Base-by-base conservation (phyloP, 2,329 filamentous ascomycete species). In the Talaromyces sp. region DNA sequence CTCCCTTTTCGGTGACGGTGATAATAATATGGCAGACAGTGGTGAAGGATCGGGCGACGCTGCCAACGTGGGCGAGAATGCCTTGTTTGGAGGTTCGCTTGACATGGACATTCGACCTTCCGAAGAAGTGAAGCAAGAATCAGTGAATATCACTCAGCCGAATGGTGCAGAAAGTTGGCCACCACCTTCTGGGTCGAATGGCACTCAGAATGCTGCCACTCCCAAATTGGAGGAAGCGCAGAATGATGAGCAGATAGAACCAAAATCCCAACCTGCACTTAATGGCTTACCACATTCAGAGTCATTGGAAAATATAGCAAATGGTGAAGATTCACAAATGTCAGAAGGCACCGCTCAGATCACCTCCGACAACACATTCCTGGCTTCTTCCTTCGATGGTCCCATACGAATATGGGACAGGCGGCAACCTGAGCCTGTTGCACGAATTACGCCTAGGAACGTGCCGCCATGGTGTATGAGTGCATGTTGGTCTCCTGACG, bases 391-490 rank as follows among this genome's bases (percentile, higher is more conserved):
- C 0, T 77, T 81, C 16, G 80, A 82, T 63, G 80, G 80, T 14
- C 75, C 77, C 1, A 80, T 82, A 60, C 75, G 79, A 14, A 68
- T 82, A 42, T 82, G 80, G 80, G 80, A 82, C 66, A 72, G 79
- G 60, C 87, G 95, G 21, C 85, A 90, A 66, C 84, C 85, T 1
- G 84, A 88, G 39, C 89, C 93, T 0, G 83, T 96, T 1, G 92
- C 95, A 2, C 86, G 88, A 31, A 93, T 98, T 62, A 82, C 83
- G 1, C 91, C 90, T 18, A 82, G 87, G 11, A 85, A 86, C 11
- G 90, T 92, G 0, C 93, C 95, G 1, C 95, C 93, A 0, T 99
- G 93, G 93, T 98, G 93, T 76, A 97, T 96, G 87, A 93, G 91
- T 67, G 92, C 92, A 0, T 96, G 92, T 79, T 99, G 95, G 95